phyloP scores from a whole-genome alignment of 805 yeast species.

The Yarrowia sp. region DNA sequence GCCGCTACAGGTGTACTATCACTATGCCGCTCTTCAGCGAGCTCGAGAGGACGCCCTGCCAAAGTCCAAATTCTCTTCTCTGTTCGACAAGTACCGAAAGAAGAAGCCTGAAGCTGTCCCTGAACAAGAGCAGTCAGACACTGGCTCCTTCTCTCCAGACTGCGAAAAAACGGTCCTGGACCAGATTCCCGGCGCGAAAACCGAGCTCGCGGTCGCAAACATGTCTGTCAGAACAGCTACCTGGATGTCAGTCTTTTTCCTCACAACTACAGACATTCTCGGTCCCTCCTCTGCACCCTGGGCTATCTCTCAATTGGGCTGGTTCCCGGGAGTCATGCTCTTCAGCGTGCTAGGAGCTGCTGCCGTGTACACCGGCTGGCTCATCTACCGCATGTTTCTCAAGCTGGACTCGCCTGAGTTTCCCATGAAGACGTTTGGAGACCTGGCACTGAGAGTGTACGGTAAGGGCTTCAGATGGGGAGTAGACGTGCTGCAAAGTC shows the following conservation, averaged over 20 bases:
- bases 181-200: conserved; percentile 7
- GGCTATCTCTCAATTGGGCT: conserved; percentile 8
- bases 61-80: not conserved
- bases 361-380: conserved; percentile 4
- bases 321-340: conserved; percentile 10
- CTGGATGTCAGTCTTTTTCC: conserved; percentile 10
- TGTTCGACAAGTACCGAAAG: conserved; percentile 14
- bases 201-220: conserved; percentile 9
- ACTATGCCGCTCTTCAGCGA: not conserved
- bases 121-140: not conserved
- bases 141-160: not conserved
- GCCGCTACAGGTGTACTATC: conserved; percentile 2
- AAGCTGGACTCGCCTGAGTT: conserved; percentile 9
- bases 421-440: conserved; percentile 9
- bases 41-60: not conserved
- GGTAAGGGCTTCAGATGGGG: conserved; percentile 13
- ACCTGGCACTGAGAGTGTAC: conserved; percentile 10
- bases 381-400: conserved; percentile 10
- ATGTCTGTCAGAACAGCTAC: conserved; percentile 5
- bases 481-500: conserved; percentile 8
- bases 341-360: conserved; percentile 1
- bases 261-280: conserved; percentile 5
- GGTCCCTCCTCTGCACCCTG: conserved; percentile 1
- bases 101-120: not conserved
- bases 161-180: not conserved